Evolutionary conservation across 345 rosid species (phyloP).

Genomic region (Rhizophora mangle): DNA sequence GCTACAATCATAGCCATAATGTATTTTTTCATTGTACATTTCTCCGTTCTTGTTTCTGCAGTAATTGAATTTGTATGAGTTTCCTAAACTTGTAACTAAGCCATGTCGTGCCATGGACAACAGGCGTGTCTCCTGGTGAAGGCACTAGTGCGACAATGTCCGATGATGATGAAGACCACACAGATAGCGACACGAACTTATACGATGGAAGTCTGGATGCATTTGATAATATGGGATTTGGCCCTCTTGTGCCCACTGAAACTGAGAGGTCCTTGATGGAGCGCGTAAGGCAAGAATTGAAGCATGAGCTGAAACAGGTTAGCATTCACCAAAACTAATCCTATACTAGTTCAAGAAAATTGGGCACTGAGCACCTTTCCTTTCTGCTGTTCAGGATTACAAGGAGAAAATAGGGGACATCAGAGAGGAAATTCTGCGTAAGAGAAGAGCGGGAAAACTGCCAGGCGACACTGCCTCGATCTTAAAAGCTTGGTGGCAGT

Average conservation of each 20-base stretch:
- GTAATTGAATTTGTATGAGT: not conserved
- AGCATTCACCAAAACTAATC: conserved; percentile 8
- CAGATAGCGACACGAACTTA: conserved; percentile 61
- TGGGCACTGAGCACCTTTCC: conserved; percentile 14
- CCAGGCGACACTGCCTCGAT: conserved; percentile 82
- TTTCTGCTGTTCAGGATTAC: conserved; percentile 46
- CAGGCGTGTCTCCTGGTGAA: conserved; percentile 81
- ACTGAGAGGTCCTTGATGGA: conserved; percentile 84
- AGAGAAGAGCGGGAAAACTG: conserved; percentile 84
- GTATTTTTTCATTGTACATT: no score
- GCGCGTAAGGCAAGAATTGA: conserved; percentile 78
- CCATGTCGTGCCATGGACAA: conserved; percentile 3
- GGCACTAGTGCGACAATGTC: conserved; percentile 90
- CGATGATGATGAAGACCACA: conserved; percentile 76
- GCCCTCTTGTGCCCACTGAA: conserved; percentile 80
- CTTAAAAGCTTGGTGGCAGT: conserved; percentile 85
- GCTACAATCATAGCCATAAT: no score
- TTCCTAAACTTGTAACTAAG: conserved; percentile 10
- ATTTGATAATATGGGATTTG: conserved; percentile 66
- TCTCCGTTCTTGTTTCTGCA: no score
- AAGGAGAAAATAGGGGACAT: conserved; percentile 86
- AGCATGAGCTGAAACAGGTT: conserved; percentile 90
- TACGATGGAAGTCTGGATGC: conserved; percentile 52
- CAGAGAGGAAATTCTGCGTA: conserved; percentile 83
- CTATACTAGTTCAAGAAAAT: not conserved